These are phyloP conservation scores for Cocos nucifera DNA, from an alignment of 176 grass and related monocot species.

Conservation along the genomic window DNA sequence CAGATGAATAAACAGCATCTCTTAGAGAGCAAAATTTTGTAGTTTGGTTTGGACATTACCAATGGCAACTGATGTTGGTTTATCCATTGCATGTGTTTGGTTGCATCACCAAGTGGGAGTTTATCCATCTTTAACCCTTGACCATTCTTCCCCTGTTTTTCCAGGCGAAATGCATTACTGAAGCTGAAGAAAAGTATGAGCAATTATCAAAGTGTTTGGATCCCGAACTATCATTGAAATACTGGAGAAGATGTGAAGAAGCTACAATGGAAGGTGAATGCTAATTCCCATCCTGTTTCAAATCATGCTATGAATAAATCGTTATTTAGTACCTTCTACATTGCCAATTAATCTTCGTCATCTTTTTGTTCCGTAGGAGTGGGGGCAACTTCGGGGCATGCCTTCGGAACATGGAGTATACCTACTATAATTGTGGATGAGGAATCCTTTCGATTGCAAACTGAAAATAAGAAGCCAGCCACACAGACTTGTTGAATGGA, in stretches of 20 bases:
- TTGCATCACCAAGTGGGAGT: too few species aligned
- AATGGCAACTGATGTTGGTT: too few species aligned
- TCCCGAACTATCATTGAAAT: constrained; percentile 42
- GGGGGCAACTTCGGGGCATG: constrained; percentile 51
- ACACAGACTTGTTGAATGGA: too few species aligned
- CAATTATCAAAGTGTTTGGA: constrained; percentile 52
- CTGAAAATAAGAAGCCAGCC: constrained; percentile 5
- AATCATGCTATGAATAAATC: constrained; percentile 1
- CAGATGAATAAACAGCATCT: too few species aligned
- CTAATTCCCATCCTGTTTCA: constrained; percentile 5
- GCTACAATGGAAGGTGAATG: constrained; percentile 69
- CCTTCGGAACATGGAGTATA: constrained; percentile 77
- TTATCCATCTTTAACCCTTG: too few species aligned
- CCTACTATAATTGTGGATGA: constrained; percentile 68
- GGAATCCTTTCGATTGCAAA: constrained; percentile 45
- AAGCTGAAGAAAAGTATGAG: constrained; percentile 73
- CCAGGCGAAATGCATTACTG: constrained; percentile 69
- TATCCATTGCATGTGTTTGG: too few species aligned
- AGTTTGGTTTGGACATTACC: too few species aligned
- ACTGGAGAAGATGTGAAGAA: constrained; percentile 86
- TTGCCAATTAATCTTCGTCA: constrained; percentile 2
- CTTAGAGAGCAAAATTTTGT: too few species aligned
- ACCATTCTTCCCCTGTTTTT: not conserved
- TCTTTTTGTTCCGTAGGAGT: constrained; percentile 29
- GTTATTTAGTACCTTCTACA: not conserved